phyloP scores from a whole-genome alignment of 768 basidiomycete genomes.

The Serendipita indica region DNA sequence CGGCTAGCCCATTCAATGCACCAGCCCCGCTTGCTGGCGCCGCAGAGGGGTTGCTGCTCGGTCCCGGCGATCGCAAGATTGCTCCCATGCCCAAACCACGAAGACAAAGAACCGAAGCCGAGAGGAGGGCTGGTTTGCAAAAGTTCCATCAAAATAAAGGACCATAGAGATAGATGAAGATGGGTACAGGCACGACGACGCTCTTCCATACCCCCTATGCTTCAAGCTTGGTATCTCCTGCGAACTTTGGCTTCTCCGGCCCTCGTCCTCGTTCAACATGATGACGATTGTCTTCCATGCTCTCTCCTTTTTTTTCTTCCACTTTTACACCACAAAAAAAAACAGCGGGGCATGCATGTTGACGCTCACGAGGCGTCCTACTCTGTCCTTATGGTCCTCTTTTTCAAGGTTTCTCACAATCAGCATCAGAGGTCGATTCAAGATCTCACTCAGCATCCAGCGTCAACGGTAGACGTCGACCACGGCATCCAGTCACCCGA shows the following conservation, averaged over 20 bases:
- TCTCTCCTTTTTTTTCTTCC: background rate
- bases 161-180: background rate
- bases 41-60: background rate
- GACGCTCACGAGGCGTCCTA: too few species aligned
- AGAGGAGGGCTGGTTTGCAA: background rate
- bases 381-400: too few species aligned
- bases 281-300: background rate
- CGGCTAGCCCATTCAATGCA: constrained; percentile 1
- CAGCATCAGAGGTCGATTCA: background rate
- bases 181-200: background rate
- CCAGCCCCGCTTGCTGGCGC: background rate
- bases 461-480: background rate
- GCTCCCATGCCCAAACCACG: background rate
- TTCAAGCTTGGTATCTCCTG: background rate
- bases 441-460: background rate
- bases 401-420: too few species aligned
- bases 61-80: background rate
- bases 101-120: background rate
- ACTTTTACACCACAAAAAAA: background rate
- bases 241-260: background rate
- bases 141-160: constrained; percentile 6
- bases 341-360: too few species aligned
- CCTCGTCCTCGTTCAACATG: constrained; percentile 8
- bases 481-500: background rate
- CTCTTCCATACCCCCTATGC: constrained; percentile 8